Evolutionary conservation across 176 grass and related monocot species (phyloP).

Genomic region (Saccharum spontaneum): DNA sequence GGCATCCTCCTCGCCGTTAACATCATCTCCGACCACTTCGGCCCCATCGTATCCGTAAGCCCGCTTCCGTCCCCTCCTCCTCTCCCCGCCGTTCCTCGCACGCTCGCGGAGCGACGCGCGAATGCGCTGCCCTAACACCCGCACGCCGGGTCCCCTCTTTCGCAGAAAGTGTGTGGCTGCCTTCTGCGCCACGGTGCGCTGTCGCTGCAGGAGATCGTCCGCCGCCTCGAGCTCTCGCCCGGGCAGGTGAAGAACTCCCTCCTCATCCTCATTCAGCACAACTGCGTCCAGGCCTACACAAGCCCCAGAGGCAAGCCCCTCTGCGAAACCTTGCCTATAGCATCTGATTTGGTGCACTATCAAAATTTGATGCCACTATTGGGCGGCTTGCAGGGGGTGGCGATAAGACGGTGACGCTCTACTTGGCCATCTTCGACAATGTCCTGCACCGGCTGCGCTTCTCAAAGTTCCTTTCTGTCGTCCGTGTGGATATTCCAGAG

Average conservation of each 20-base stretch:
- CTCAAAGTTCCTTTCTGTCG: conserved; percentile 69
- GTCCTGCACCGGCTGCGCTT: conserved; percentile 73
- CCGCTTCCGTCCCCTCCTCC: background rate
- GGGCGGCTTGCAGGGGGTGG: conserved; percentile 27
- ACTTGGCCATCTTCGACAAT: conserved; percentile 73
- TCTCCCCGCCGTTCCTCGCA: background rate
- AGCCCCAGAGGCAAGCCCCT: conserved; percentile 37
- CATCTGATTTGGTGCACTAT: background rate
- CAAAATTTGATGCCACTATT: background rate
- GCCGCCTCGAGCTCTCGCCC: conserved; percentile 40
- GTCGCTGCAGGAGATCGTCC: conserved; percentile 58
- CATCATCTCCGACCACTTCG: conserved; percentile 76
- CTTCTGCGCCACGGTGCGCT: conserved; percentile 65
- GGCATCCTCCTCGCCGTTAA: conserved; percentile 53
- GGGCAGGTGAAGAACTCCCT: conserved; percentile 78
- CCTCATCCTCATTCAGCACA: conserved; percentile 90
- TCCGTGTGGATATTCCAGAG: conserved; percentile 49
- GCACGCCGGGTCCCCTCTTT: background rate
- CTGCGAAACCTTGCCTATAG: background rate
- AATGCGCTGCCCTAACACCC: background rate
- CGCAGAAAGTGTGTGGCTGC: conserved; percentile 77
- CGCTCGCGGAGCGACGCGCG: background rate
- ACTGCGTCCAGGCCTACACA: conserved; percentile 78
- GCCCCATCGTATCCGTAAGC: conserved; percentile 62
- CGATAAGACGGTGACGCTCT: conserved; percentile 52